A percentile compares a stretch with the other conserved stretches of the same genome.
These are phyloP conservation scores for Tetradesmus obliquus DNA, from an alignment of 139 green algal genomes.

Conservation along the genomic window DNA sequence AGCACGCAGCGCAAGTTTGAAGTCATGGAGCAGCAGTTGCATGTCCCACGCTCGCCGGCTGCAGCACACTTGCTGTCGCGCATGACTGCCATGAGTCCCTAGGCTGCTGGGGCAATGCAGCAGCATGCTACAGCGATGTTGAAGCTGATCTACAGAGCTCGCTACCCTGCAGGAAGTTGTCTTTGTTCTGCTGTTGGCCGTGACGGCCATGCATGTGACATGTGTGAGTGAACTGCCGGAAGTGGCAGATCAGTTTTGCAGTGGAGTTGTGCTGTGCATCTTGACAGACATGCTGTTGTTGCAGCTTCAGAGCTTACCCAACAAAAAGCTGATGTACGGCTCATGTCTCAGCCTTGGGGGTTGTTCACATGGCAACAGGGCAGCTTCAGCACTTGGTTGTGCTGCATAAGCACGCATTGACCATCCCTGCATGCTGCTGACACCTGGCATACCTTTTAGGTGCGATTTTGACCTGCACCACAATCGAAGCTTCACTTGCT, in stretches of 20 bases:
- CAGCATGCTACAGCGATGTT: neutral
- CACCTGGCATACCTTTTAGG: too few species aligned
- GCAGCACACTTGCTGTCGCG: neutral
- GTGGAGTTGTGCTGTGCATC: too few species aligned
- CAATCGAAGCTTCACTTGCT: too few species aligned
- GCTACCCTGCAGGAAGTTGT: neutral
- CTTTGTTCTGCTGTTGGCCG: neutral
- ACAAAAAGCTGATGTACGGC: too few species aligned
- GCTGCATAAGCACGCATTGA: neutral
- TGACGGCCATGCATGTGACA: neutral
- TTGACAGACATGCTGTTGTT: too few species aligned
- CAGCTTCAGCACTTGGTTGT: neutral
- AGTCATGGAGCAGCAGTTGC: neutral
- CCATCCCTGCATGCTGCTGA: too few species aligned
- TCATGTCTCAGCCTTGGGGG: neutral
- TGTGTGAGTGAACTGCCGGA: neutral
- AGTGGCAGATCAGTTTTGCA: too few species aligned
- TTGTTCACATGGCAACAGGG: neutral
- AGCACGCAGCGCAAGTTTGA: neutral
- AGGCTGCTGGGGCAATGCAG: neutral
- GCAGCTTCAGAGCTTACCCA: too few species aligned
- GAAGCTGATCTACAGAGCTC: neutral
- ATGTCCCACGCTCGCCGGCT: neutral
- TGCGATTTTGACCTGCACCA: too few species aligned
- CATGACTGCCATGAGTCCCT: neutral